Base-by-base conservation (phyloP, 23 red algal genomes). In the Gracilaria gracilis region DNA sequence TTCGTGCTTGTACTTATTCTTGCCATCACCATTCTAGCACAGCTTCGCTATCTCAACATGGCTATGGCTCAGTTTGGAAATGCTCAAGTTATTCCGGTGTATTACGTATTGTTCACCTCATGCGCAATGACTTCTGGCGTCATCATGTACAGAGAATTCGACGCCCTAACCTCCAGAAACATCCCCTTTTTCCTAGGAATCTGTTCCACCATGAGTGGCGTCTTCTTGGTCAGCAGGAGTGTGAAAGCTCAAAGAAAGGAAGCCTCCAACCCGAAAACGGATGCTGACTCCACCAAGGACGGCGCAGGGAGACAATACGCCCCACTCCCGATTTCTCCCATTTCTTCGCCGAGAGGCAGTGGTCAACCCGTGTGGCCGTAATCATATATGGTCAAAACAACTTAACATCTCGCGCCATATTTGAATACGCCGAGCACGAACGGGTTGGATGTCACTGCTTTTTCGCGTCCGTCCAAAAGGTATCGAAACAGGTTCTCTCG, bases 101-200 rank as follows among this genome's bases (percentile, higher is more conserved):
- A 96, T 57, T 96, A 96, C 39, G 94, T 96, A 23, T 81, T 96
- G 38, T 96, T 96, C 76, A 96, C 94, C 15, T 55, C 88, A 67
- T 88, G 88, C 38, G 86, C 94, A 16, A 96, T 96, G 72, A 61
- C 88, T 14, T 88, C 83, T 1, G 76, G 93, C 46, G 93, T 88
- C 51, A 87, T 95, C 32, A 86, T 95, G 81, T 95, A 91, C 81
- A 64, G 88, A 51, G 93, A 95, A 48, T 88, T 87, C n/a, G 86
- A 86, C 35, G 54, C 74, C 65, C 70, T 88, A 24, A 84, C 71
- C 15, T 33, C 78, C 7, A 38, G 75, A 31, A 82, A 88, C 77
- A 44, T 89, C 64, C 81, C 88, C 48, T 95, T 95, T 67, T 89
- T 86, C 72, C 6, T 89, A 40, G 93, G 93, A 57, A 88, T 95